These are phyloP conservation scores for Agaricales sp. DNA, from an alignment of 1,284 basidiomycete genomes.

Conservation along the genomic window DNA sequence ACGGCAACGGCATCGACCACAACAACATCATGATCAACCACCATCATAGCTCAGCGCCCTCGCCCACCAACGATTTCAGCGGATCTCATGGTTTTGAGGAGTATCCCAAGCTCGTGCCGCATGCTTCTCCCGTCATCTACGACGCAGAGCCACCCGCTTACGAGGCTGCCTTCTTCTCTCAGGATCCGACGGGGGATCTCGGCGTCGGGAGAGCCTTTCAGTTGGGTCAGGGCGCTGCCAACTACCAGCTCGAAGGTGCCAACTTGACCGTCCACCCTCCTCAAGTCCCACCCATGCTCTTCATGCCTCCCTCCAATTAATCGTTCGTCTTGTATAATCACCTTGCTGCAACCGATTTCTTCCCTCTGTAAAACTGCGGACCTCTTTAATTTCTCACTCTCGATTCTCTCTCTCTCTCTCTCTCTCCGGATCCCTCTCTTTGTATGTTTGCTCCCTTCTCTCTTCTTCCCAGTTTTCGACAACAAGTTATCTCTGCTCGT, in stretches of 20 bases:
- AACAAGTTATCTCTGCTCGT: too few species aligned
- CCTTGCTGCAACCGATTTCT: not conserved
- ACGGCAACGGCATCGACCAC: not conserved
- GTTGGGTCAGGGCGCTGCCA: too few species aligned
- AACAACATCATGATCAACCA: not conserved
- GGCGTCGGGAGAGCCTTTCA: too few species aligned
- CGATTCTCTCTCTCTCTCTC: not conserved
- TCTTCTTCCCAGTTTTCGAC: slow-evolving; percentile 9
- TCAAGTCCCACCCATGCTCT: not conserved
- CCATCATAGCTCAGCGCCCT: too few species aligned
- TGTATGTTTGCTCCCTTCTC: slow-evolving; percentile 9
- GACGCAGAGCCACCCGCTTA: not conserved
- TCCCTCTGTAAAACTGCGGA: not conserved
- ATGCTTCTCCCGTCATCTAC: not conserved
- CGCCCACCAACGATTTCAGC: not conserved
- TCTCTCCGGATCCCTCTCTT: slow-evolving; percentile 8
- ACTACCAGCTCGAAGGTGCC: too few species aligned
- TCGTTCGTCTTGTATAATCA: not conserved
- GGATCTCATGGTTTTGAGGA: not conserved
- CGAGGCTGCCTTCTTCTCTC: too few species aligned
- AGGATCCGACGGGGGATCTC: too few species aligned
- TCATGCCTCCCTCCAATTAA: not conserved
- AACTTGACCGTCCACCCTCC: too few species aligned
- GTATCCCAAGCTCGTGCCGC: not conserved
- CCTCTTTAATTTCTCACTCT: not conserved